Conservation (phyloP, 1,139 yeast genomes). For the Diutina mesorugosa region DNA sequence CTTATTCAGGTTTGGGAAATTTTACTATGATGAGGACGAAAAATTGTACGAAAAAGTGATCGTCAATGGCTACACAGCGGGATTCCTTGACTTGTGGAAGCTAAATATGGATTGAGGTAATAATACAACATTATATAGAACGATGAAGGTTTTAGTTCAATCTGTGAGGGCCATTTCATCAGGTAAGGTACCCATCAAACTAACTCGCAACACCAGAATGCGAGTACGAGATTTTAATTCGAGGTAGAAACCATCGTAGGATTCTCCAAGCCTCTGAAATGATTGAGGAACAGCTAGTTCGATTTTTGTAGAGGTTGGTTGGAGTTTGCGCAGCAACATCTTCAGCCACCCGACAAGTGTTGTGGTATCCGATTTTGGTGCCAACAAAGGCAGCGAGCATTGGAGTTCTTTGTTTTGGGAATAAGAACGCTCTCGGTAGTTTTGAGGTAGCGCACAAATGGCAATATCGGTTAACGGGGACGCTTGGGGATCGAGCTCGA, state of each 20-base stretch:
- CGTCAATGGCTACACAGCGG: background rate
- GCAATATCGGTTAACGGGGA: background rate
- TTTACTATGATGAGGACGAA: background rate
- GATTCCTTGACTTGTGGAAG: background rate
- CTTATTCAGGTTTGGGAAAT: background rate
- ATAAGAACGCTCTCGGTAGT: background rate
- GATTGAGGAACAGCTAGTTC: background rate
- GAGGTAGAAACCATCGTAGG: background rate
- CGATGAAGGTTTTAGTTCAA: background rate
- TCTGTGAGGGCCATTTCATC: background rate
- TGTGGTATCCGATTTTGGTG: background rate
- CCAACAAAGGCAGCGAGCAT: background rate
- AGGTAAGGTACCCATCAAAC: background rate
- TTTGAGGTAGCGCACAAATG: background rate
- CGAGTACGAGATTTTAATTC: background rate
- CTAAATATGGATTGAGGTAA: background rate
- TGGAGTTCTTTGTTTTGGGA: background rate
- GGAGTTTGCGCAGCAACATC: background rate
- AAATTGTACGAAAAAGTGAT: background rate
- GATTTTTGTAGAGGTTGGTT: background rate
- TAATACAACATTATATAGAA: background rate
- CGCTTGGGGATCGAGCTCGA: background rate
- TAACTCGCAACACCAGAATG: background rate
- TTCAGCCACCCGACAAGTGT: background rate
- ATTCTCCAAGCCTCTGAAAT: background rate